Percentiles rank a stretch among this genome's conserved stretches.
These are phyloP conservation scores for Amanita phalloides DNA, from an alignment of 768 basidiomycete genomes.

Conservation along the genomic window DNA sequence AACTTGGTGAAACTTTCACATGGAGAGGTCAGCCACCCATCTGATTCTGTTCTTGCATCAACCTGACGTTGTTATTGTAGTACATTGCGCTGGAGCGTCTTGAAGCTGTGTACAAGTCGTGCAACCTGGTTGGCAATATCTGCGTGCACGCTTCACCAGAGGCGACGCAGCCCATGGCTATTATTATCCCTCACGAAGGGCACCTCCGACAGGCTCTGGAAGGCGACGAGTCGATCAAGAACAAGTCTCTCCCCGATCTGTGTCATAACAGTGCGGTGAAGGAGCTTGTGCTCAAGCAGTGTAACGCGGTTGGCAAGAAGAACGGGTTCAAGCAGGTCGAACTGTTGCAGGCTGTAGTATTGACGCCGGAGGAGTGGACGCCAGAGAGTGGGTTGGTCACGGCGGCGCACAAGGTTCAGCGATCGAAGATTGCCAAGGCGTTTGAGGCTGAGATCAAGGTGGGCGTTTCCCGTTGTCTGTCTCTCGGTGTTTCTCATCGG, in stretches of 20 bases:
- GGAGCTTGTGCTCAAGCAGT: conserved; percentile 60
- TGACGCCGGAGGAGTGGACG: conserved; percentile 86
- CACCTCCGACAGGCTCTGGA: conserved; percentile 58
- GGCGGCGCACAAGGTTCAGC: conserved; percentile 28
- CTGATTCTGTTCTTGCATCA: not conserved
- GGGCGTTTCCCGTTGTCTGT: not conserved
- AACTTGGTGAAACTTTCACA: conserved; percentile 81
- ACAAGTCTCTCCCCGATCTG: conserved; percentile 36
- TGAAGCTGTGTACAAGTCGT: conserved; percentile 80
- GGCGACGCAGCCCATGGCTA: conserved; percentile 76
- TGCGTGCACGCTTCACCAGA: conserved; percentile 73
- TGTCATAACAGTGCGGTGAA: conserved; percentile 46
- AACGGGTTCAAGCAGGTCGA: conserved; percentile 76
- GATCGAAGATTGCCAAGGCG: conserved; percentile 22
- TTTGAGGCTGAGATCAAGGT: conserved; percentile 22
- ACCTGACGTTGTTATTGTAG: conserved; percentile 20
- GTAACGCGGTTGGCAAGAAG: conserved; percentile 77
- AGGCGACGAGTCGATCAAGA: conserved; percentile 8
- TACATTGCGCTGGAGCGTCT: conserved; percentile 90
- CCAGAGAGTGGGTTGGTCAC: conserved; percentile 84
- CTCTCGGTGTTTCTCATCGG: not conserved
- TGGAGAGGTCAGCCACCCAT: conserved; percentile 48
- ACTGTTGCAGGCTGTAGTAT: conserved; percentile 61
- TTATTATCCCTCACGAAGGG: conserved; percentile 72
- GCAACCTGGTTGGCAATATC: conserved; percentile 68